Conservation (phyloP, 768 basidiomycete genomes). For the Psilocybe subaeruginosa region DNA sequence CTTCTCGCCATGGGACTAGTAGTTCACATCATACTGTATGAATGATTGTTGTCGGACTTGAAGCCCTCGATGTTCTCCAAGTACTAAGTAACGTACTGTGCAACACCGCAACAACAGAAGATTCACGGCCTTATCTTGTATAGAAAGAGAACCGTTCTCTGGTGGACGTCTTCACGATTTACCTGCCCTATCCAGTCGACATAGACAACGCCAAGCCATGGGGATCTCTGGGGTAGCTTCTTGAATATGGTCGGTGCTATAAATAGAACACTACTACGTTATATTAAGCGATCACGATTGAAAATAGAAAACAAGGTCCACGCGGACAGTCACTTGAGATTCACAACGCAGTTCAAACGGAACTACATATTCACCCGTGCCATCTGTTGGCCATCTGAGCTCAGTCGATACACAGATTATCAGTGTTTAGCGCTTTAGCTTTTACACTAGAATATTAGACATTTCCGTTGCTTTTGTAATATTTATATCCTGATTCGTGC, state of each 20-base stretch:
- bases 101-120: background rate
- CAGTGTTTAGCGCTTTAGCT: no score
- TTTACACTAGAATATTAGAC: no score
- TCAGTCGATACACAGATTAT: no score
- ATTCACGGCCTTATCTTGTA: no score
- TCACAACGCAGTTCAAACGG: background rate
- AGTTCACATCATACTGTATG: background rate
- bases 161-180: no score
- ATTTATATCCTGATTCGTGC: no score
- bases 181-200: no score
- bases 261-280: background rate
- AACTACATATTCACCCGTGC: background rate
- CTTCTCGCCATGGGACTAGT: background rate
- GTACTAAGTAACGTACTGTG: background rate
- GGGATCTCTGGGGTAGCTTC: background rate
- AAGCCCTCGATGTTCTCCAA: background rate
- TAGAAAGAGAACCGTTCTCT: no score
- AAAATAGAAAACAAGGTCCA: constrained; percentile 1
- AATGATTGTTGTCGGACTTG: background rate
- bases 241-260: background rate
- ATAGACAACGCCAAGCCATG: no score
- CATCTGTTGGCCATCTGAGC: no score
- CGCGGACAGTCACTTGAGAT: background rate
- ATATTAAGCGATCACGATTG: background rate
- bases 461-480: no score